A percentile compares a stretch with the other conserved stretches of the same genome.
Evolutionary conservation across 305 asterid species (phyloP).

Genomic region (Plantago coronopus): DNA sequence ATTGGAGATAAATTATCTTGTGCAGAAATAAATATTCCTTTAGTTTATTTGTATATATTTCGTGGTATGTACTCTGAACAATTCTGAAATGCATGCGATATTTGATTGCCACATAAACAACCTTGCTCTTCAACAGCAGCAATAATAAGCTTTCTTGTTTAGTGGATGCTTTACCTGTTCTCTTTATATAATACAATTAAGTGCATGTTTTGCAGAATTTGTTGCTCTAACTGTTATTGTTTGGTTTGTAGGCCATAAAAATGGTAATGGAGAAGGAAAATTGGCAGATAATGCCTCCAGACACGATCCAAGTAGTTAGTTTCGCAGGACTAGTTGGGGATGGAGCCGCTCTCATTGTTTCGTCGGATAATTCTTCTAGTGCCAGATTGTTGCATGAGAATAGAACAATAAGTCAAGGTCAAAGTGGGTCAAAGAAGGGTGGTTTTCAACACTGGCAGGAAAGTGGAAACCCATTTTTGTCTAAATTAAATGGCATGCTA

Average conservation of each 20-base stretch:
- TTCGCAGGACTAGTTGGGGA: conserved; percentile 96
- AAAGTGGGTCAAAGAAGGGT: conserved; percentile 52
- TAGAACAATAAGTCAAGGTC: conserved; percentile 46
- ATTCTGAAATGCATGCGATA: too few relatives aligned
- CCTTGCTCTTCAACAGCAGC: too few relatives aligned
- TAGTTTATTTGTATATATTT: too few relatives aligned
- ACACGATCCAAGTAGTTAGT: conserved; percentile 81
- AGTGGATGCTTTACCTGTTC: too few relatives aligned
- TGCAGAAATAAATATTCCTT: too few relatives aligned
- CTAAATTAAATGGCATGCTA: conserved; percentile 44
- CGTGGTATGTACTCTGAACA: too few relatives aligned
- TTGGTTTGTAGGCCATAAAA: conserved; percentile 81
- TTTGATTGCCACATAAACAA: too few relatives aligned
- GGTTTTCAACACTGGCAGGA: conserved; percentile 81
- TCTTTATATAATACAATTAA: too few relatives aligned
- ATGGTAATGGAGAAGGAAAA: conserved; percentile 96
- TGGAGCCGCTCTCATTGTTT: conserved; percentile 91
- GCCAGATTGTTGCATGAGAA: conserved; percentile 47
- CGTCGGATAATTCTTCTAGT: conserved; percentile 52
- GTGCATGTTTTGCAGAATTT: too few relatives aligned
- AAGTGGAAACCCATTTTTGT: conserved; percentile 74
- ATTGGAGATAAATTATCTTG: too few relatives aligned
- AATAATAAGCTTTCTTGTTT: too few relatives aligned
- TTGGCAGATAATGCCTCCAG: conserved; percentile 89
- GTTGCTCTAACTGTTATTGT: conserved; percentile 9